Percentiles rank a stretch among this genome's conserved stretches.
These are phyloP conservation scores for Geotrichum reessii DNA, from an alignment of 1,139 yeast genomes.

Conservation along the genomic window DNA sequence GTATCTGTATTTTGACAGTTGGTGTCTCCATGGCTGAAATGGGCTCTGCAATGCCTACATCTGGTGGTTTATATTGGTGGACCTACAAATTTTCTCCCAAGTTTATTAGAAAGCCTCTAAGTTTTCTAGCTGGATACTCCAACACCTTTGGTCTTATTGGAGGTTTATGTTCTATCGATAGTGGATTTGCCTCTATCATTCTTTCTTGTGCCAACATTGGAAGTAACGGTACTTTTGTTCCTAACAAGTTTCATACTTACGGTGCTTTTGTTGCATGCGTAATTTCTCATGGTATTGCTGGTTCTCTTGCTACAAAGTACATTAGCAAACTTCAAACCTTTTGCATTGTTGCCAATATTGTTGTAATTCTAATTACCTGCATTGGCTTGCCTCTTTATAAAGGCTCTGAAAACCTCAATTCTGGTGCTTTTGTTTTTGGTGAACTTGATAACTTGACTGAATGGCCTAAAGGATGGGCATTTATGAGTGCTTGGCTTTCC, in stretches of 20 bases:
- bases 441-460: slow-evolving; percentile 48
- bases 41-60: slow-evolving; percentile 62
- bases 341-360: slow-evolving; percentile 53
- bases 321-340: slow-evolving; percentile 56
- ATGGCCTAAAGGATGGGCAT: slow-evolving; percentile 68
- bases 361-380: slow-evolving; percentile 50
- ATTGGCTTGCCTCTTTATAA: slow-evolving; percentile 52
- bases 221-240: slow-evolving; percentile 39
- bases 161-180: slow-evolving; percentile 53
- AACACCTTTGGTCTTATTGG: slow-evolving; percentile 55
- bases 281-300: slow-evolving; percentile 42
- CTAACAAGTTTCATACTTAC: slow-evolving; percentile 46
- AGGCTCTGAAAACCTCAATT: slow-evolving; percentile 30
- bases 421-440: slow-evolving; percentile 50
- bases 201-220: slow-evolving; percentile 48
- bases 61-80: slow-evolving; percentile 58
- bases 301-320: slow-evolving; percentile 48
- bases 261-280: slow-evolving; percentile 54
- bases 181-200: slow-evolving; percentile 55
- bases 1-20: slow-evolving; percentile 44
- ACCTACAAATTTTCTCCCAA: slow-evolving; percentile 52
- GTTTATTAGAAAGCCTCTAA: slow-evolving; percentile 40
- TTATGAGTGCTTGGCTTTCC: slow-evolving; percentile 56
- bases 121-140: slow-evolving; percentile 55
- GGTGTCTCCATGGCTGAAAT: slow-evolving; percentile 57